phyloP scores from a whole-genome alignment of 345 rosid species.

The Brassica incana region DNA sequence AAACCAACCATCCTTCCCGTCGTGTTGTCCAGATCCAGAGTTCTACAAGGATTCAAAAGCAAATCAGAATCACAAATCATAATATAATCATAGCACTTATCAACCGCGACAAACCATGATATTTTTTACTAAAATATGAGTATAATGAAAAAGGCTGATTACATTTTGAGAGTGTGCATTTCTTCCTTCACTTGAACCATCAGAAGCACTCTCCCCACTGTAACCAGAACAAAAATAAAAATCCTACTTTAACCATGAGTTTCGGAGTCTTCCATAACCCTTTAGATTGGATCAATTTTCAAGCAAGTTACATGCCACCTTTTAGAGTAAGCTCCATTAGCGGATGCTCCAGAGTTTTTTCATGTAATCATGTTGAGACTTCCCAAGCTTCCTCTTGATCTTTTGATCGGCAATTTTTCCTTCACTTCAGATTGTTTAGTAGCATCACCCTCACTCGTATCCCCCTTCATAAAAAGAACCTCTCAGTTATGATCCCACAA shows the following conservation, averaged over 20 bases:
- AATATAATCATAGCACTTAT: not conserved
- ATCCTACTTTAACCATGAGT: no score
- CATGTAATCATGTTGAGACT: slow-evolving; percentile 88
- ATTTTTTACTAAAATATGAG: not conserved
- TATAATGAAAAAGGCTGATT: slow-evolving; percentile 24
- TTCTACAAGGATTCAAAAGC: slow-evolving; percentile 36
- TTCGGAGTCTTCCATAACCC: not conserved
- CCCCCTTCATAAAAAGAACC: slow-evolving; percentile 53
- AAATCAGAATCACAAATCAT: slow-evolving; percentile 5
- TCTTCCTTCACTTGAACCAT: slow-evolving; percentile 97
- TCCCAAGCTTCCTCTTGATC: slow-evolving; percentile 98
- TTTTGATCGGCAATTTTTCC: slow-evolving; percentile 95
- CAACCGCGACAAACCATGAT: not conserved
- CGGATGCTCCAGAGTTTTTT: slow-evolving; percentile 69
- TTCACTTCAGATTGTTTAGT: slow-evolving; percentile 77
- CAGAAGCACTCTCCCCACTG: slow-evolving; percentile 91
- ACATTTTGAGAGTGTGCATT: slow-evolving; percentile 90
- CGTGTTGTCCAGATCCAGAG: slow-evolving; percentile 70
- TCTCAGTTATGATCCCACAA: slow-evolving; percentile 25
- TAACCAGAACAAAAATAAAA: not conserved
- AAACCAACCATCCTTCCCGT: slow-evolving; percentile 65
- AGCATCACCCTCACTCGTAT: slow-evolving; percentile 73
- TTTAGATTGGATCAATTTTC: not conserved
- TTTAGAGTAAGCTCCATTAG: slow-evolving; percentile 84
- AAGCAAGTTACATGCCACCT: slow-evolving; percentile 51